Evolutionary conservation across 306 rosid species (phyloP).

Genomic region (Biancaea sappan): DNA sequence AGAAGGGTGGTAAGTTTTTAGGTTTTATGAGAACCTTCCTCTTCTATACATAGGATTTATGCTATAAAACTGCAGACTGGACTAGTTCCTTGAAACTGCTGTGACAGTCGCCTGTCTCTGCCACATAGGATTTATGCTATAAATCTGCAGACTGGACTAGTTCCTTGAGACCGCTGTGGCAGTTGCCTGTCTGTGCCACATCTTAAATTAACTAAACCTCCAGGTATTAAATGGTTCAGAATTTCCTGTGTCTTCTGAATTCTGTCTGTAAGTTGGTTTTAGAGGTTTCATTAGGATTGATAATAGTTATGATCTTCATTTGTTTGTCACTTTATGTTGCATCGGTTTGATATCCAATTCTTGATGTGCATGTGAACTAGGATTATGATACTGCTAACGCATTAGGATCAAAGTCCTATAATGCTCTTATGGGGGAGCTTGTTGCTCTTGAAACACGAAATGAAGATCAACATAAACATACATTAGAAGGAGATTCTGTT

Average conservation of each 20-base stretch:
- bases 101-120: background rate
- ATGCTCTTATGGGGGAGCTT: slow-evolving; percentile 82
- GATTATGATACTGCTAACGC: slow-evolving; percentile 72
- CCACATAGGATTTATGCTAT: slow-evolving; percentile 3
- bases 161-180: slow-evolving; percentile 18
- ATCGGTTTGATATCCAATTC: slow-evolving; percentile 35
- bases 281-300: slow-evolving; percentile 7
- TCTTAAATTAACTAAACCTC: slow-evolving; percentile 20
- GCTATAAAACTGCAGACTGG: slow-evolving; percentile 3
- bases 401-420: slow-evolving; percentile 81
- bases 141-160: slow-evolving; percentile 1
- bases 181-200: background rate
- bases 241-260: background rate
- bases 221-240: background rate
- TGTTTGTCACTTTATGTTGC: background rate
- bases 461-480: slow-evolving; percentile 45
- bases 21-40: slow-evolving; percentile 10
- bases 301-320: background rate
- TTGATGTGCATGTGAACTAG: slow-evolving; percentile 48
- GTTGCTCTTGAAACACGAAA: slow-evolving; percentile 80
- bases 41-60: slow-evolving; percentile 10
- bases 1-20: background rate
- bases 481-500: slow-evolving; percentile 72
- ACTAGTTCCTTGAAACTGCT: slow-evolving; percentile 24
- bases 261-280: background rate